Conservation (phyloP, 2,329 filamentous ascomycete genomes). For the Aspergillus ruber region DNA sequence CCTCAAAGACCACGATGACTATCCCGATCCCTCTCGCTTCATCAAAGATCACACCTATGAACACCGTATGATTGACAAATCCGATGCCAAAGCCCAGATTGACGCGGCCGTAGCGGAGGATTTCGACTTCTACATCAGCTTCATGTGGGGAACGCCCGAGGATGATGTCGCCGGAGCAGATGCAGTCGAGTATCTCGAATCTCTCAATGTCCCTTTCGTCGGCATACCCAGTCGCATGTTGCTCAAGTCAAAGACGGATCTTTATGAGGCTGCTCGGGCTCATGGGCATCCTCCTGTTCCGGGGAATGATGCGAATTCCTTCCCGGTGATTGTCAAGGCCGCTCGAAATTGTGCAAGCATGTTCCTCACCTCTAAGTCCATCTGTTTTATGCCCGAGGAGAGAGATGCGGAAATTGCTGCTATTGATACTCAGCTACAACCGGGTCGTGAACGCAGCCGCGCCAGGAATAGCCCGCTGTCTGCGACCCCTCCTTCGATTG, state of each 20-base stretch:
- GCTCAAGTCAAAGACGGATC: conserved; percentile 14
- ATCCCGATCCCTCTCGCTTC: conserved; percentile 1
- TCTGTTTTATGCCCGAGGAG: too few species aligned
- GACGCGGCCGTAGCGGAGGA: conserved; percentile 11
- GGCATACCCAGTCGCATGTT: conserved; percentile 14
- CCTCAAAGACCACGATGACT: conserved; percentile 3
- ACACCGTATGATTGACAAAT: conserved; percentile 14
- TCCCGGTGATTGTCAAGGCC: conserved; percentile 11
- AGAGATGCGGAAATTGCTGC: too few species aligned
- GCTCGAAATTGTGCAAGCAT: too few species aligned
- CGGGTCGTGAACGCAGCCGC: too few species aligned
- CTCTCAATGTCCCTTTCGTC: conserved; percentile 10
- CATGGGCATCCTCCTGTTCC: conserved; percentile 11
- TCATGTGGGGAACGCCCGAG: conserved; percentile 19
- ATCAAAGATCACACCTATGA: conserved; percentile 14
- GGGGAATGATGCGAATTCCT: conserved; percentile 8
- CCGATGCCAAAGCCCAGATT: conserved; percentile 13
- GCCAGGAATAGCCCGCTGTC: too few species aligned
- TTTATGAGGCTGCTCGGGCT: conserved; percentile 11
- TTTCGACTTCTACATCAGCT: conserved; percentile 20
- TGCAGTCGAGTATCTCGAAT: conserved; percentile 16
- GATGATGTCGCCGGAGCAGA: conserved; percentile 17
- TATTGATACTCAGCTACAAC: too few species aligned
- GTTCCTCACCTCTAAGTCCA: too few species aligned
- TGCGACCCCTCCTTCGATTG: too few species aligned